Percentiles rank a stretch among this genome's conserved stretches.
phyloP scores from a whole-genome alignment of 108 stramenopile species.

The Epipyxis sp. region DNA sequence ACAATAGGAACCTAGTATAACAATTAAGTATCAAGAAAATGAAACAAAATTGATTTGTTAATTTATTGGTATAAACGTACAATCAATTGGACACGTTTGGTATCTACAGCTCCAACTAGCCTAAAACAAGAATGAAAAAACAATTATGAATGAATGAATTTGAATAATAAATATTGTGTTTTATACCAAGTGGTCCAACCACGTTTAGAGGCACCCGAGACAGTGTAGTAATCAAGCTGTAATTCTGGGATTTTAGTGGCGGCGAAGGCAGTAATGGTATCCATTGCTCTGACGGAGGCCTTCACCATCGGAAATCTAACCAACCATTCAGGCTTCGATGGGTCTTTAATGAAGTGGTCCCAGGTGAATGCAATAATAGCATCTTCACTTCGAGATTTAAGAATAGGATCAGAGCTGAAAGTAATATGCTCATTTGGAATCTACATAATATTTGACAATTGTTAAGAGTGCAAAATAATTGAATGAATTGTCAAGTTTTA shows the following conservation, averaged over 20 bases:
- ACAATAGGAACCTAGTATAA: conserved; percentile 49
- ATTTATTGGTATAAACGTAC: too few species aligned
- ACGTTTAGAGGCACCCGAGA: conserved; percentile 44
- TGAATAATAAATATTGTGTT: too few species aligned
- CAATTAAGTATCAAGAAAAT: too few species aligned
- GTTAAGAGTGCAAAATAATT: too few species aligned
- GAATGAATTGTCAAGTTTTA: too few species aligned
- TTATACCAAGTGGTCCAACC: conserved; percentile 51
- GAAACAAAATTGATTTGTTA: too few species aligned
- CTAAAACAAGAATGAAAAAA: too few species aligned
- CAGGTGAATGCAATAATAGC: conserved; percentile 46
- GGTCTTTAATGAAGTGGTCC: conserved; percentile 33
- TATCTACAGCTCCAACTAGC: conserved; percentile 40
- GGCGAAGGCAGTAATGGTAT: conserved; percentile 33
- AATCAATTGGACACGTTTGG: conserved; percentile 34
- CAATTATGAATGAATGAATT: too few species aligned
- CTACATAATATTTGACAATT: too few species aligned
- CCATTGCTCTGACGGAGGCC: conserved; percentile 40
- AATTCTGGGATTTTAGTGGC: not conserved
- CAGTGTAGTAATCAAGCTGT: conserved; percentile 26
- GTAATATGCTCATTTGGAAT: conserved; percentile 45
- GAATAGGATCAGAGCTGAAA: conserved; percentile 40
- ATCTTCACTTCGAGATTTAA: conserved; percentile 41
- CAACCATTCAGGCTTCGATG: conserved; percentile 39
- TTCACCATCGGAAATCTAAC: conserved; percentile 43